Conservation (phyloP, 441 rosid genomes). For the Erodium trifolium region DNA sequence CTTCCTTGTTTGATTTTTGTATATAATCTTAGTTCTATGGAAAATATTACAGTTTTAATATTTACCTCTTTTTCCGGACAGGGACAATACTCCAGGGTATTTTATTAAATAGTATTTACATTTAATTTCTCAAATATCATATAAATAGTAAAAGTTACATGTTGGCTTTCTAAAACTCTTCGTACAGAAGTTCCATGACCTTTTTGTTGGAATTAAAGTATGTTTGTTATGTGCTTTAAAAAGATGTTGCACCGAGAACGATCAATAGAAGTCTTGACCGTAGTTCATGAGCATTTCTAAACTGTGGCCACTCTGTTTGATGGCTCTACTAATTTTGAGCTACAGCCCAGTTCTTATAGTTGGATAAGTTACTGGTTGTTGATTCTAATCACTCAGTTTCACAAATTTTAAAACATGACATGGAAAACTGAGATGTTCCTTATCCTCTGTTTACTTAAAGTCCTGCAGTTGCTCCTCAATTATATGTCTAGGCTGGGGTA, state of each 20-base stretch:
- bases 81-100: too few species aligned
- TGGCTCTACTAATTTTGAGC: not conserved
- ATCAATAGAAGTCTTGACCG: not conserved
- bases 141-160: not conserved
- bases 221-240: not conserved
- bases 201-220: not conserved
- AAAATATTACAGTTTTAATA: too few species aligned
- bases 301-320: not conserved
- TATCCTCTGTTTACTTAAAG: not conserved
- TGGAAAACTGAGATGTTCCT: not conserved
- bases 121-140: constrained; percentile 2
- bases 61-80: too few species aligned
- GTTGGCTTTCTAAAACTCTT: not conserved
- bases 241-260: not conserved
- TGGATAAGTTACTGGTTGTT: not conserved
- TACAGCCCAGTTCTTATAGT: not conserved
- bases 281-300: too few species aligned
- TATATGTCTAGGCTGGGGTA: not conserved
- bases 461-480: not conserved
- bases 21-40: not conserved
- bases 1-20: not conserved
- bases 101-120: not conserved
- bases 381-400: not conserved
- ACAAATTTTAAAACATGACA: not conserved
- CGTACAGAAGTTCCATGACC: not conserved